Evolutionary conservation across 768 basidiomycete genomes (phyloP), one percentile per base, ranked within the genome.

Genomic region (Naematelia aurantialba): DNA sequence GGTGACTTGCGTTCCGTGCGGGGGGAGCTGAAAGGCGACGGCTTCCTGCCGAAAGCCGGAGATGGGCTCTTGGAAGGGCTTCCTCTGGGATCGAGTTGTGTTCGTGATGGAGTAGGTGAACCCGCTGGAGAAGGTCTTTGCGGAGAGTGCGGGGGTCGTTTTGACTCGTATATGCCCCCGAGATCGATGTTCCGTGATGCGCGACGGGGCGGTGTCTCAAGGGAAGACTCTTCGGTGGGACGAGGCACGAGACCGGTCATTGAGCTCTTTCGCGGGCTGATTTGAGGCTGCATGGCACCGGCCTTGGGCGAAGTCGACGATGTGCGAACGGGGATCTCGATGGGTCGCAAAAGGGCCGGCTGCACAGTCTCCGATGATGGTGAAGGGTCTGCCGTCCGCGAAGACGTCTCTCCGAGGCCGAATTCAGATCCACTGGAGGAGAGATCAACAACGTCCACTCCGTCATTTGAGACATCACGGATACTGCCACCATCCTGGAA

Each of bases 311-410:
- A 59, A 19, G 21, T 21, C 0, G 67, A 66, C 5, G 59, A 55
- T 4, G 60, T 47, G 5, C 68, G 56, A 22, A 42, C 51, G 24
- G 61, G 58, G 2, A 54, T 57, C 14, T 55, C 47, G 29, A 54
- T 50, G 1, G 10, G 52, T 47, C 46, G 8, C 8, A 47, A 21
- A 5, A 5, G n/a, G 8, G 8, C 34, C 8, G 8, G 8, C 34
- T 39, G 34, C 8, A 17, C 34, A 8, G 34, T 17, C 34, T 39
- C 34, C 17, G 17, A 8, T 8, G 34, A 39, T 8, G n/a, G n/a
- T n/a, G 34, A 39, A 8, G 17, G 8, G 8, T 39, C 34, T 39
- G 34, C 8, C 17, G 34, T 39, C 34, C 34, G 34, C 34, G 34
- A 39, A 39, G 34, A 17, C 17, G 8, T 17, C 34, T 39, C 8